Percentiles rank a stretch among this genome's conserved stretches.
Evolutionary conservation across 306 rosid species (phyloP).

Genomic region (Vicia sativa): DNA sequence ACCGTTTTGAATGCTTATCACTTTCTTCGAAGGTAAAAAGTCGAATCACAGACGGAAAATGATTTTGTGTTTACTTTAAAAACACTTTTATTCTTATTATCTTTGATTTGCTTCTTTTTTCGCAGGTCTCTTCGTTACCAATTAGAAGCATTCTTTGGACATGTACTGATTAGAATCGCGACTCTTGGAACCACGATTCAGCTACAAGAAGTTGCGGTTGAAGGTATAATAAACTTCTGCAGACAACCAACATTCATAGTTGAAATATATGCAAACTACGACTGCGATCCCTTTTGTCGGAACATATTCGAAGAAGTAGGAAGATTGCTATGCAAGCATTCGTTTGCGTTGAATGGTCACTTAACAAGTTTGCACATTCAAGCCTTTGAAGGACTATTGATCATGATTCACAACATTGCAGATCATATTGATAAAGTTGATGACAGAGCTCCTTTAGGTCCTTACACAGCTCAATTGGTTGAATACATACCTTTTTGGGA

Average conservation of each 20-base stretch:
- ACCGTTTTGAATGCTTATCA: constrained; percentile 79
- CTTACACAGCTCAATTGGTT: constrained; percentile 45
- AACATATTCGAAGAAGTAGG: constrained; percentile 80
- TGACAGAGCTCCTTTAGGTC: constrained; percentile 46
- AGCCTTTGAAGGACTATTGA: constrained; percentile 83
- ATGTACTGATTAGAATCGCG: constrained; percentile 62
- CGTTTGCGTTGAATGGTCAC: constrained; percentile 59
- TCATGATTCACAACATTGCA: constrained; percentile 79
- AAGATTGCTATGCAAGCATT: constrained; percentile 79
- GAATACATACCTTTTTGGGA: constrained; percentile 79
- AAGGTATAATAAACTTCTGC: constrained; percentile 85
- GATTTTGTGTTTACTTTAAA: too few species aligned
- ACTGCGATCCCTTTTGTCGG: constrained; percentile 70
- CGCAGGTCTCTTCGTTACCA: constrained; percentile 74
- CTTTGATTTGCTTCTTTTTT: background rate
- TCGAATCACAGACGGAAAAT: background rate
- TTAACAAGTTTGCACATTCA: constrained; percentile 60
- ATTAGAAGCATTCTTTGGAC: constrained; percentile 73
- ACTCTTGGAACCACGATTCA: constrained; percentile 56
- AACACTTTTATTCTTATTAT: background rate
- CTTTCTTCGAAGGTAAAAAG: constrained; percentile 69
- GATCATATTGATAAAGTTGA: constrained; percentile 65
- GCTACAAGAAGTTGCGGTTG: constrained; percentile 88
- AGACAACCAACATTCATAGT: constrained; percentile 71
- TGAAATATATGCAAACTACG: constrained; percentile 71